phyloP scores from a whole-genome alignment of 306 rosid genomes.

The Pyrus bretschneideri region DNA sequence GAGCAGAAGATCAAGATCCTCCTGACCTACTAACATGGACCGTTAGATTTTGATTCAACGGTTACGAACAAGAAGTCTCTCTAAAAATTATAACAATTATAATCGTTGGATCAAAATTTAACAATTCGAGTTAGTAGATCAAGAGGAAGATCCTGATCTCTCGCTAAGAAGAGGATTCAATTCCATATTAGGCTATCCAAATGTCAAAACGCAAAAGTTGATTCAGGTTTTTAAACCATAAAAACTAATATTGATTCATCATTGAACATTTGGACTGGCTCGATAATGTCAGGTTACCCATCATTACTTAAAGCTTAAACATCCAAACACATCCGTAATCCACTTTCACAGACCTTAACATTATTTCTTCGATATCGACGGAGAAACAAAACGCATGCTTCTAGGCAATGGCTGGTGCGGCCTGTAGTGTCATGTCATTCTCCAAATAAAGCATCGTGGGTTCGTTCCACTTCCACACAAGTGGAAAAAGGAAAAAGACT shows the following conservation, averaged over 20 bases:
- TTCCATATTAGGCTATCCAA: no score
- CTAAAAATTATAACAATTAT: no score
- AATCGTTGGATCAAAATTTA: no score
- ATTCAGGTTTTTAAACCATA: no score
- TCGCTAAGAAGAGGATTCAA: no score
- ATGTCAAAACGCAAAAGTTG: neutral
- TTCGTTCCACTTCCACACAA: neutral
- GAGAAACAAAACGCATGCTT: neutral
- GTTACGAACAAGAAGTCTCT: rapidly evolving
- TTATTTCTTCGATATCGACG: neutral
- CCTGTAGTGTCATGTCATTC: neutral
- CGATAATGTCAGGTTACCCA: neutral
- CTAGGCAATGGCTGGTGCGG: neutral
- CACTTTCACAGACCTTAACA: neutral
- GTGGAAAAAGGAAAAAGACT: no score
- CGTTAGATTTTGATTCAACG: no score
- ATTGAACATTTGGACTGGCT: neutral
- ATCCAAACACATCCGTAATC: neutral
- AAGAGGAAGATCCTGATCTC: no score
- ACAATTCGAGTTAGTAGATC: no score
- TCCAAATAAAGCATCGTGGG: neutral
- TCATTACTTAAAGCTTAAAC: neutral
- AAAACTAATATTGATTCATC: no score
- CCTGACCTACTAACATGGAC: no score
- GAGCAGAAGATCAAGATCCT: no score